phyloP scores from a whole-genome alignment of 2,329 filamentous ascomycete genomes.

The Davidsoniella eucalypti region DNA sequence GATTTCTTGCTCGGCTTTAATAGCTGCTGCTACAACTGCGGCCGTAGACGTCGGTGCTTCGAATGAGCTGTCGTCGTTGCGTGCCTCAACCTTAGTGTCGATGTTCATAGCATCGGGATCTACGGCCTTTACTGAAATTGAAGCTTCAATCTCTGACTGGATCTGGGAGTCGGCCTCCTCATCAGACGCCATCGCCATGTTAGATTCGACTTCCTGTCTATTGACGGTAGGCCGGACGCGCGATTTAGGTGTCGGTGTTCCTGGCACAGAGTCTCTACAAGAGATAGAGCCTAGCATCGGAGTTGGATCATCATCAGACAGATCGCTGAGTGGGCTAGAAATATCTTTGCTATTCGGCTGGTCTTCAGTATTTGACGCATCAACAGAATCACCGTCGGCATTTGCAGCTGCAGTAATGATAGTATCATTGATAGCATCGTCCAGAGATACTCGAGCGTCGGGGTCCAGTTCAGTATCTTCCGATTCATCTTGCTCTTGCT shows the following conservation, averaged over 20 bases:
- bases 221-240: background rate
- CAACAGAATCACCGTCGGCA: background rate
- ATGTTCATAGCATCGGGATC: background rate
- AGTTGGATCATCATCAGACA: slow-evolving; percentile 2
- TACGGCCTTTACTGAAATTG: slow-evolving; percentile 9
- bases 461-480: background rate
- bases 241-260: background rate
- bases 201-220: background rate
- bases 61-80: background rate
- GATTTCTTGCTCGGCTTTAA: background rate
- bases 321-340: slow-evolving; percentile 11
- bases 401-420: background rate
- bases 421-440: background rate
- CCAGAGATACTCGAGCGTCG: slow-evolving; percentile 5
- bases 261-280: background rate
- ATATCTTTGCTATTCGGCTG: slow-evolving; percentile 12
- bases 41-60: background rate
- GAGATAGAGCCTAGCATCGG: background rate
- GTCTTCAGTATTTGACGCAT: background rate
- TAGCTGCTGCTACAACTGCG: background rate
- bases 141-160: slow-evolving; percentile 24
- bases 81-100: background rate
- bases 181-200: slow-evolving; percentile 1
- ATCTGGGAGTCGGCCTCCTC: slow-evolving; percentile 23
- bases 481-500: background rate